Evolutionary conservation across 768 basidiomycete species (phyloP).

Genomic region (Boletus edulis): DNA sequence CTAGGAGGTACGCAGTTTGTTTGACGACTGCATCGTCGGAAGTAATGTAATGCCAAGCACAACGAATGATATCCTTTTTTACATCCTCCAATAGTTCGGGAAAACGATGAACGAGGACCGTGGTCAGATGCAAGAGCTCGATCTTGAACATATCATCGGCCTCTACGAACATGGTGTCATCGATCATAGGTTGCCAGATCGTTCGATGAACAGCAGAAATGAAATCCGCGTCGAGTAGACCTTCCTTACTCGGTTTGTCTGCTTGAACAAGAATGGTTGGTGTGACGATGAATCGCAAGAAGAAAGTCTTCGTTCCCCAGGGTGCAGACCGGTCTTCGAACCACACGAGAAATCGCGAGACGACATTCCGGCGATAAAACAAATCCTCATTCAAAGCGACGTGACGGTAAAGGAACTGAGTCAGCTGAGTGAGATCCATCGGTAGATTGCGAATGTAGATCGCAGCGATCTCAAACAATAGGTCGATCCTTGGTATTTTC

Average conservation of each 20-base stretch:
- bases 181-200: constrained; percentile 80
- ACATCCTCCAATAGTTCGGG: constrained; percentile 74
- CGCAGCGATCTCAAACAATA: constrained; percentile 85
- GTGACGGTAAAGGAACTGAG: constrained; percentile 84
- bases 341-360: constrained; percentile 84
- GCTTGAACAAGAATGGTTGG: constrained; percentile 83
- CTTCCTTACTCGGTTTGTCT: constrained; percentile 49
- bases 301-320: constrained; percentile 75
- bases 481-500: constrained; percentile 74
- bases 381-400: constrained; percentile 72
- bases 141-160: constrained; percentile 87
- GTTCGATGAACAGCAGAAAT: constrained; percentile 65
- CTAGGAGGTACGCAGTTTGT: constrained; percentile 87
- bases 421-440: constrained; percentile 74
- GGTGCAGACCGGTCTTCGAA: constrained; percentile 64
- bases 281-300: constrained; percentile 81
- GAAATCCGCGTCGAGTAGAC: constrained; percentile 70
- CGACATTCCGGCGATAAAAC: constrained; percentile 74
- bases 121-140: constrained; percentile 88
- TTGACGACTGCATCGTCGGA: constrained; percentile 89
- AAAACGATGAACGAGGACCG: constrained; percentile 83
- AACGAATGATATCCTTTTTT: constrained; percentile 90
- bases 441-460: constrained; percentile 78
- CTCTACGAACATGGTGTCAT: constrained; percentile 47
- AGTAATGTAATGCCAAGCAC: constrained; percentile 86